Evolutionary conservation across 1,139 yeast genomes (phyloP).

Genomic region (Spathaspora jeffriesii): DNA sequence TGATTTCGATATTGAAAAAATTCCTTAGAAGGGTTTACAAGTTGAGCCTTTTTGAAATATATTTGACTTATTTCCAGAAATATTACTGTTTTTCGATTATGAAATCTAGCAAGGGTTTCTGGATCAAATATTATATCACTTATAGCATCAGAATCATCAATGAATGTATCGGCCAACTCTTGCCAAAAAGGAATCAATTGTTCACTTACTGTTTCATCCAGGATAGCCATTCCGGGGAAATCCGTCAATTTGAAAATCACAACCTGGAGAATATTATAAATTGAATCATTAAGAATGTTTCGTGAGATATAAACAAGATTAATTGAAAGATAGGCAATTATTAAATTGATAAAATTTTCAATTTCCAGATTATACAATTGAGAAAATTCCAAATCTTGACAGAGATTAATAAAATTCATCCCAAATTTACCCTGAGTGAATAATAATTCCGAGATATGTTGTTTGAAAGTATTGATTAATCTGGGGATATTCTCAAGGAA

Average conservation of each 20-base stretch:
- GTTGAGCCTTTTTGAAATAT: slow-evolving; percentile 64
- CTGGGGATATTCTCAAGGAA: slow-evolving; percentile 47
- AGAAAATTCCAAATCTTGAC: slow-evolving; percentile 13
- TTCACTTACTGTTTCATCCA: slow-evolving; percentile 68
- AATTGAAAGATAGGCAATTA: slow-evolving; percentile 52
- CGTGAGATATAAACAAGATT: slow-evolving; percentile 53
- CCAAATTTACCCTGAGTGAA: slow-evolving; percentile 46
- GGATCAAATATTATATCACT: slow-evolving; percentile 25
- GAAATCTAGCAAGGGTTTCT: slow-evolving; percentile 15
- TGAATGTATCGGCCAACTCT: slow-evolving; percentile 63
- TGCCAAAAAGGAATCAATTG: slow-evolving; percentile 82
- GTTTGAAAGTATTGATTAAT: slow-evolving; percentile 30
- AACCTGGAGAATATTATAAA: slow-evolving; percentile 45
- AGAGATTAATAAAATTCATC: slow-evolving; percentile 24
- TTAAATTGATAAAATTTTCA: slow-evolving; percentile 49
- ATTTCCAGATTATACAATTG: slow-evolving; percentile 44
- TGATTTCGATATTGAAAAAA: slow-evolving; percentile 70
- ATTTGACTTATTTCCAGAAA: slow-evolving; percentile 49
- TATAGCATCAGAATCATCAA: slow-evolving; percentile 54
- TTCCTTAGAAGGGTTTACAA: slow-evolving; percentile 35
- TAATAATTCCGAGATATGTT: slow-evolving; percentile 22
- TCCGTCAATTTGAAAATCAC: slow-evolving; percentile 54
- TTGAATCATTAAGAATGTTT: slow-evolving; percentile 39
- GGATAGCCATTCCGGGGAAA: slow-evolving; percentile 60
- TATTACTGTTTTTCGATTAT: slow-evolving; percentile 31